Conservation (phyloP, 2,329 filamentous ascomycete genomes). For the Pyrenophora seminiperda region DNA sequence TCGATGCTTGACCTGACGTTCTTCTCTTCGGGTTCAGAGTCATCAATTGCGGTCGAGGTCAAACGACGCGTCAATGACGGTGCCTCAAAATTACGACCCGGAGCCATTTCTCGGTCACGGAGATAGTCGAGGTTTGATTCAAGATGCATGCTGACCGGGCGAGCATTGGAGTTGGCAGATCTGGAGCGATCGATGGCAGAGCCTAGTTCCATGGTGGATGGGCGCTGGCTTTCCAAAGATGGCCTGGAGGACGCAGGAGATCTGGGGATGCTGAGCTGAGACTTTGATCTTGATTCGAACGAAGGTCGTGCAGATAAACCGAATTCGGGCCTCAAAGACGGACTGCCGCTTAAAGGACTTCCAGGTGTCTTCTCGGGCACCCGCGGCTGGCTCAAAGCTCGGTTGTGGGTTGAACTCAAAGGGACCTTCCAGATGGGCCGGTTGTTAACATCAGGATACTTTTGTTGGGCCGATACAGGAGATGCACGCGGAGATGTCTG, state of each 20-base stretch:
- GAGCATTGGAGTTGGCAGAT: slow-evolving; percentile 68
- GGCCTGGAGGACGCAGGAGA: slow-evolving; percentile 65
- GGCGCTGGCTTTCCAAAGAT: slow-evolving; percentile 73
- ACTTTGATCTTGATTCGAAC: slow-evolving; percentile 57
- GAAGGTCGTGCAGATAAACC: slow-evolving; percentile 49
- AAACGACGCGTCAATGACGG: slow-evolving; percentile 36
- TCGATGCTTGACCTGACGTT: slow-evolving; percentile 81
- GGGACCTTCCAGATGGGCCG: slow-evolving; percentile 62
- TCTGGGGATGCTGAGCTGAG: slow-evolving; percentile 59
- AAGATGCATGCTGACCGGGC: slow-evolving; percentile 82
- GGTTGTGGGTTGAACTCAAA: slow-evolving; percentile 45
- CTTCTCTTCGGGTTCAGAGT: slow-evolving; percentile 59
- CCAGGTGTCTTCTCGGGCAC: slow-evolving; percentile 45
- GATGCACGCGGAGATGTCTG: slow-evolving; percentile 70
- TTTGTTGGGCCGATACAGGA: slow-evolving; percentile 34
- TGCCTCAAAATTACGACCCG: slow-evolving; percentile 43
- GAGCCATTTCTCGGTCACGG: slow-evolving; percentile 71
- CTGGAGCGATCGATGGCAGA: slow-evolving; percentile 64
- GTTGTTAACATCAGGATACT: slow-evolving; percentile 49
- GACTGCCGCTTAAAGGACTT: slow-evolving; percentile 33
- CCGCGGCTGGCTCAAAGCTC: slow-evolving; percentile 58
- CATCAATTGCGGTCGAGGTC: slow-evolving; percentile 40
- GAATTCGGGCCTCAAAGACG: slow-evolving; percentile 45
- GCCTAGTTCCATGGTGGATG: slow-evolving; percentile 64
- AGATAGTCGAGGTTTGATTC: slow-evolving; percentile 83